Base-by-base conservation (phyloP, 2,329 filamentous ascomycete species). In the Mollisiaceae sp. region DNA sequence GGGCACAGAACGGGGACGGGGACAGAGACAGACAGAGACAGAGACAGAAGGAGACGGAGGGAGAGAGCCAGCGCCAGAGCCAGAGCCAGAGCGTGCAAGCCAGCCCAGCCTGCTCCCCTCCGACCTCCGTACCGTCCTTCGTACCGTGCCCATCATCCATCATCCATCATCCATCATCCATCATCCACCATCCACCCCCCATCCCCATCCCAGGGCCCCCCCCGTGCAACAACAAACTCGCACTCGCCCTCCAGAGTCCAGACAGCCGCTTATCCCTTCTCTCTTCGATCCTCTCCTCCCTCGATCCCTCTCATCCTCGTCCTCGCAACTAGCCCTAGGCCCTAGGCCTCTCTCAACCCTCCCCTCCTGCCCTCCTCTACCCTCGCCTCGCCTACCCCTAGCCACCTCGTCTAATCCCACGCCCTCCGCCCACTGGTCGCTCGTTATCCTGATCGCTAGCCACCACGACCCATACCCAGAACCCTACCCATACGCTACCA, bases 401-500 rank as follows among this genome's bases (percentile, higher is more conserved):
- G 55, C 55, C 47, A 45, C 47, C 32, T 58, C 55, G 22, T 47
- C 50, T 24, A 32, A 24, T 35, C 38, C 20, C 57, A 59, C 38
- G 32, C 55, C 69, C 66, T 67, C 67, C 64, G 70, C 69, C 43
- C 43, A 22, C 43, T n/a, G 43, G 43, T 47, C 18, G 43, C 43
- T 47, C 43, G 15, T 22, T 47, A 47, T 47, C 43, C 39, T 14
- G 39, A 12, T 41, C 39, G 39, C 39, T 41, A 14, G 39, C 39
- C 18, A 41, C 39, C 18, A 41, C 39, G 39, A 18, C 66, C 70
- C 27, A 32, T 32, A 32, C 27, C 27, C 27, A 32, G 27, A 32
- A 64, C 62, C 66, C 57, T 67, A 59, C 45, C 65, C 60, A 36
- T 45, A 20, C 27, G 14, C 59, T 54, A 20, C 59, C 45, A 35